These are phyloP conservation scores for Botryotinia convoluta DNA, from an alignment of 2,329 filamentous ascomycete species.

Conservation along the genomic window DNA sequence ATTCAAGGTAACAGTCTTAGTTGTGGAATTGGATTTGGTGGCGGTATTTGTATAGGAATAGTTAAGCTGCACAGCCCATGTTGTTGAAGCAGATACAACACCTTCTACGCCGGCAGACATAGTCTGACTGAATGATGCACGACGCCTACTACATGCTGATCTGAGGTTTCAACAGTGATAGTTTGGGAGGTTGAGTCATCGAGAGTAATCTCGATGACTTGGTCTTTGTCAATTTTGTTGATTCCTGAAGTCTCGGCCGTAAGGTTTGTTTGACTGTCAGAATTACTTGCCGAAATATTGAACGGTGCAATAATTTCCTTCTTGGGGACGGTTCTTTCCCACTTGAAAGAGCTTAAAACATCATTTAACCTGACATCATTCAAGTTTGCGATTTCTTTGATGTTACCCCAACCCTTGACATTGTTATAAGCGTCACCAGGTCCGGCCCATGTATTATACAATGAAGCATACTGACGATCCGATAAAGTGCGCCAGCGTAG, in stretches of 20 bases:
- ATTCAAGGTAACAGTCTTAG: background rate
- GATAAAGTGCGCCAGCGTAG: too few species aligned
- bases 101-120: background rate
- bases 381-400: background rate
- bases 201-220: background rate
- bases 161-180: background rate
- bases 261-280: background rate
- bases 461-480: too few species aligned
- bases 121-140: background rate
- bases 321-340: background rate
- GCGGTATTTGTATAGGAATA: background rate
- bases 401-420: background rate
- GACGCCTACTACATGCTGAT: background rate
- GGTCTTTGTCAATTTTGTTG: background rate
- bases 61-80: background rate
- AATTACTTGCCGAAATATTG: background rate
- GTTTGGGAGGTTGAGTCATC: background rate
- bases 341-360: background rate
- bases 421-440: background rate
- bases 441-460: too few species aligned
- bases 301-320: slow-evolving; percentile 1
- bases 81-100: background rate
- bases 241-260: background rate
- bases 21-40: background rate
- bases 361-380: background rate